Evolutionary conservation across 345 rosid genomes (phyloP).

Genomic region (Leavenworthia alabamica): DNA sequence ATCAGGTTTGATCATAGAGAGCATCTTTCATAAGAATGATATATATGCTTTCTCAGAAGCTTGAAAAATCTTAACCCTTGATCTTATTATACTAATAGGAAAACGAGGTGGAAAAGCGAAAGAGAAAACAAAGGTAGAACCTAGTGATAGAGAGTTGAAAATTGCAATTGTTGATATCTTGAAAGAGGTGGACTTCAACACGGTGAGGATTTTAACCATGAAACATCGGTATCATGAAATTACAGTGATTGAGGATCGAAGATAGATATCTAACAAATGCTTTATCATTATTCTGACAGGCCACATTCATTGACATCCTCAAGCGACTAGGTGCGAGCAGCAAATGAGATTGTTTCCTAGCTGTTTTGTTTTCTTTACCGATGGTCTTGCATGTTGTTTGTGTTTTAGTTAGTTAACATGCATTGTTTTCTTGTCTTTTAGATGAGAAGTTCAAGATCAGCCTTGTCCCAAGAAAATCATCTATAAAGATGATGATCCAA

Average conservation of each 20-base stretch:
- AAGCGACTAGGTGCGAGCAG: slow-evolving; percentile 62
- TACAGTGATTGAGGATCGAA: neutral
- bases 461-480: slow-evolving; percentile 56
- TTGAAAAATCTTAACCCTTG: too few species aligned
- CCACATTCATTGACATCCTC: slow-evolving; percentile 88
- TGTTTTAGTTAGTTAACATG: neutral
- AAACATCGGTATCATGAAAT: neutral
- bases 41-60: slow-evolving; percentile 1
- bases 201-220: slow-evolving; percentile 39
- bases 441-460: slow-evolving; percentile 39
- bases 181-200: slow-evolving; percentile 81
- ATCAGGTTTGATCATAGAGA: slow-evolving; percentile 2
- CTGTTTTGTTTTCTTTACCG: neutral
- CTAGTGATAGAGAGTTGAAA: slow-evolving; percentile 57
- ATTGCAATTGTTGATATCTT: slow-evolving; percentile 65
- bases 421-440: slow-evolving; percentile 34
- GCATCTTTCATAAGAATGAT: neutral
- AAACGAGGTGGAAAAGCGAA: slow-evolving; percentile 53
- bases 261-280: slow-evolving; percentile 15
- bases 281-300: slow-evolving; percentile 51
- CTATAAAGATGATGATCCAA: slow-evolving; percentile 75
- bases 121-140: slow-evolving; percentile 45
- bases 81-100: slow-evolving; percentile 32
- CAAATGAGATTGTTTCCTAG: neutral
- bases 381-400: neutral